These are phyloP conservation scores for Arthrobotrys conoides DNA, from an alignment of 2,329 filamentous ascomycete genomes.

Conservation along the genomic window DNA sequence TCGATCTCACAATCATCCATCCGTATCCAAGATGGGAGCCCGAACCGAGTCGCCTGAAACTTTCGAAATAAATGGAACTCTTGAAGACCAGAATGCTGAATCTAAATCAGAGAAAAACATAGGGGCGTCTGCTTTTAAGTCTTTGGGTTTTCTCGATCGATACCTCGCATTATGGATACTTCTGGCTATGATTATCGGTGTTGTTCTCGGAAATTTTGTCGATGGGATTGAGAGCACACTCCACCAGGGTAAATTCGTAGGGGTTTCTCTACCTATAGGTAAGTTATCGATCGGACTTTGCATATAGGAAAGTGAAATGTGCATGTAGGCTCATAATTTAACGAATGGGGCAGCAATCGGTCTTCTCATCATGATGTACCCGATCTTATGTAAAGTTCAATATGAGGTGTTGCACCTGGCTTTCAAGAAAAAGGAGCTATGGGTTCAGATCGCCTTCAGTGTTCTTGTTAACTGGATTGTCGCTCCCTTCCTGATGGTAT, in stretches of 20 bases:
- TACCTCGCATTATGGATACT: constrained; percentile 81
- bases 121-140: constrained; percentile 69
- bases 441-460: constrained; percentile 84
- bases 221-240: constrained; percentile 74
- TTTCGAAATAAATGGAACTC: background rate
- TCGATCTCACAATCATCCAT: background rate
- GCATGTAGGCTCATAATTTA: background rate
- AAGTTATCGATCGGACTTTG: too few relatives aligned
- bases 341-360: constrained; percentile 75
- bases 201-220: constrained; percentile 83
- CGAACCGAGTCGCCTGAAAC: background rate
- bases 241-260: constrained; percentile 80
- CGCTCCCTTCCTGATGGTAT: constrained; percentile 84
- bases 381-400: constrained; percentile 87
- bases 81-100: constrained; percentile 6
- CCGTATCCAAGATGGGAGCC: too few relatives aligned
- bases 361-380: constrained; percentile 93
- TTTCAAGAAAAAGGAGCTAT: constrained; percentile 75
- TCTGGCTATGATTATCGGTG: constrained; percentile 81
- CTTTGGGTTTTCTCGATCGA: constrained; percentile 75
- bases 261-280: constrained; percentile 77
- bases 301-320: too few relatives aligned
- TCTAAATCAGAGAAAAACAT: background rate
- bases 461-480: constrained; percentile 85
- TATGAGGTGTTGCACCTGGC: constrained; percentile 81